Evolutionary conservation across 108 stramenopile genomes (phyloP), one percentile per base, ranked within the genome.

Genomic region (Conticribra guillardii): DNA sequence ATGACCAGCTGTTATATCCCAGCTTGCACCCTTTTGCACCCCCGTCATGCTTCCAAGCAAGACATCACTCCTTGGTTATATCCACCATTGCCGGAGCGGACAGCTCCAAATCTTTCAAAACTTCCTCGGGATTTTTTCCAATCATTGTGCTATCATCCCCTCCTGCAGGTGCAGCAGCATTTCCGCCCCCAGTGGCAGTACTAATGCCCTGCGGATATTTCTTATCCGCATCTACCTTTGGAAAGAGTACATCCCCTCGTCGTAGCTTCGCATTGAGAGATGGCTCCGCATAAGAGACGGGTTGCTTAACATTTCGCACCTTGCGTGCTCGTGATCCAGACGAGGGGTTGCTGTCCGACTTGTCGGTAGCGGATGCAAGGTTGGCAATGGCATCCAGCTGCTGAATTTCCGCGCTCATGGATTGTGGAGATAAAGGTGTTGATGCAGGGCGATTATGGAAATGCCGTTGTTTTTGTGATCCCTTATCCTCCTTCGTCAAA

Each of bases 371-470:
- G 3, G 29, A 19, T 33, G 29, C 48, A 2, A 59, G 29, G 47
- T 60, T 54, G 48, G 71, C 74, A 48, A 77, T 72, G 16, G 81
- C 81, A 54, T 82, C 81, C 5, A 82, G 71, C 41, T 79, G 75
- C 51, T 79, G 64, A 32, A 82, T 70, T 49, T 82, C 81, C 0
- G 66, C 83, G 34, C 55, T 74, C 54, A 77, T 69, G 3, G 70
- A 55, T 48, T 57, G 67, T 8, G 65, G 69, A 23, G 57, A 56
- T 34, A 60, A 29, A 55, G 67, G 64, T 31, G 82, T 53, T 71
- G 74, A 54, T 3, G 52, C 37, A 14, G 60, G 33, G 28, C 72
- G 31, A 67, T 72, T 60, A 30, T 62, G 41, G 37, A 34, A 41
- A 41, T 41, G 37, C 11, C 37, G 37, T 11, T 41, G 37, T 41